Conservation (phyloP, 805 yeast species). For the Priceomyces medius region DNA sequence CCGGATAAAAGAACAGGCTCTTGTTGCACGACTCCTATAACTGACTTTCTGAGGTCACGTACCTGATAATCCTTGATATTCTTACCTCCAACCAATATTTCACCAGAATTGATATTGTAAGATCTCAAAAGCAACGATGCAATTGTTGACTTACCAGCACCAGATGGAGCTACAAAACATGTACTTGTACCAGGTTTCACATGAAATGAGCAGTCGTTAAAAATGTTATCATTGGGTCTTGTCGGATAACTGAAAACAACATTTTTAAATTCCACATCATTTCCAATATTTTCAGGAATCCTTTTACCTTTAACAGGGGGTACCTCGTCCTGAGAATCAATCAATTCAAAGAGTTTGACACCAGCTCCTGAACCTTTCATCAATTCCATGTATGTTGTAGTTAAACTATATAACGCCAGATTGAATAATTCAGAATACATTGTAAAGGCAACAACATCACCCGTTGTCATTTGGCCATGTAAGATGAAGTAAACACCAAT, state of each 20-base stretch:
- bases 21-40: slow-evolving; percentile 61
- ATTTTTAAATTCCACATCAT: slow-evolving; percentile 37
- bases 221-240: slow-evolving; percentile 34
- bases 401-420: slow-evolving; percentile 43
- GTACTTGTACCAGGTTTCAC: slow-evolving; percentile 38
- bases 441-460: slow-evolving; percentile 47
- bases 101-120: slow-evolving; percentile 49
- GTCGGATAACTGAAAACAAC: slow-evolving; percentile 44
- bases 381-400: slow-evolving; percentile 45
- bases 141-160: slow-evolving; percentile 61
- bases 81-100: slow-evolving; percentile 51
- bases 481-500: slow-evolving; percentile 43
- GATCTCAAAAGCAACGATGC: slow-evolving; percentile 54
- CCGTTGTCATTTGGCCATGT: slow-evolving; percentile 45
- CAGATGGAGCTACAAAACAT: slow-evolving; percentile 56
- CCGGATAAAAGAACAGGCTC: slow-evolving; percentile 61
- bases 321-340: slow-evolving; percentile 37
- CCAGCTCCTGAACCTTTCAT: slow-evolving; percentile 52
- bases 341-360: slow-evolving; percentile 40
- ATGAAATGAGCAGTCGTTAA: slow-evolving; percentile 37
- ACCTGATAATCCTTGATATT: slow-evolving; percentile 50
- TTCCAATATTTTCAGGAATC: slow-evolving; percentile 19
- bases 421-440: slow-evolving; percentile 46
- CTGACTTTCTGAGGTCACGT: slow-evolving; percentile 45
- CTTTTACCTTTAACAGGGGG: slow-evolving; percentile 35